A percentile compares a stretch with the other conserved stretches of the same genome.
Evolutionary conservation across 2,329 filamentous ascomycete species (phyloP).

Genomic region (Fusarium agapanthi): DNA sequence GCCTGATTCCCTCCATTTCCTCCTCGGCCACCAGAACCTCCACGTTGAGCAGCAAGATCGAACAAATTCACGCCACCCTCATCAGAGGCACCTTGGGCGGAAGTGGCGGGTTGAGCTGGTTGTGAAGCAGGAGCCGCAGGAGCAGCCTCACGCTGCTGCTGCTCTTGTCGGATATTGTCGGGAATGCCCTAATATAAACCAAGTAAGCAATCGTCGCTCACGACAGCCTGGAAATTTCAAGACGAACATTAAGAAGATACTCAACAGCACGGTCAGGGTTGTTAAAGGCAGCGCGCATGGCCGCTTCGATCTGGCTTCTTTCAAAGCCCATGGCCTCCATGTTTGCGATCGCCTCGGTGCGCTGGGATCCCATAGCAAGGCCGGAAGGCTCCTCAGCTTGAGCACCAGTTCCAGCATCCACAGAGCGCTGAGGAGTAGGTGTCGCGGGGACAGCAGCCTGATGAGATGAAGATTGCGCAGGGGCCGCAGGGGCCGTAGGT

Average conservation of each 20-base stretch:
- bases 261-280: conserved; percentile 98
- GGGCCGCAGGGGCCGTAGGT: conserved; percentile 62
- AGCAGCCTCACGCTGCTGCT: conserved; percentile 57
- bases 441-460: conserved; percentile 61
- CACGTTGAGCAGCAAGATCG: conserved; percentile 85
- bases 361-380: conserved; percentile 85
- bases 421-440: conserved; percentile 61
- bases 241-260: conserved; percentile 84
- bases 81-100: conserved; percentile 59
- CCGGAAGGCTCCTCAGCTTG: conserved; percentile 70
- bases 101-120: conserved; percentile 50
- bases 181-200: conserved; percentile 78
- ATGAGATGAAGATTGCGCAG: conserved; percentile 53
- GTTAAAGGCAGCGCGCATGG: conserved; percentile 95
- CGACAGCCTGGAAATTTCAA: background rate
- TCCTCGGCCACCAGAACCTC: conserved; percentile 57
- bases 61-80: conserved; percentile 86
- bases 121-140: conserved; percentile 51
- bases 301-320: conserved; percentile 85
- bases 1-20: conserved; percentile 53
- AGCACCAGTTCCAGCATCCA: conserved; percentile 51
- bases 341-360: conserved; percentile 82
- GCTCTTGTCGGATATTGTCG: conserved; percentile 79
- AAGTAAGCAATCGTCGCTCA: conserved; percentile 15
- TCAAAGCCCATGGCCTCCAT: conserved; percentile 99